These are phyloP conservation scores for Parvularia atlantis DNA, from an alignment of 78 protist species.

Conservation along the genomic window DNA sequence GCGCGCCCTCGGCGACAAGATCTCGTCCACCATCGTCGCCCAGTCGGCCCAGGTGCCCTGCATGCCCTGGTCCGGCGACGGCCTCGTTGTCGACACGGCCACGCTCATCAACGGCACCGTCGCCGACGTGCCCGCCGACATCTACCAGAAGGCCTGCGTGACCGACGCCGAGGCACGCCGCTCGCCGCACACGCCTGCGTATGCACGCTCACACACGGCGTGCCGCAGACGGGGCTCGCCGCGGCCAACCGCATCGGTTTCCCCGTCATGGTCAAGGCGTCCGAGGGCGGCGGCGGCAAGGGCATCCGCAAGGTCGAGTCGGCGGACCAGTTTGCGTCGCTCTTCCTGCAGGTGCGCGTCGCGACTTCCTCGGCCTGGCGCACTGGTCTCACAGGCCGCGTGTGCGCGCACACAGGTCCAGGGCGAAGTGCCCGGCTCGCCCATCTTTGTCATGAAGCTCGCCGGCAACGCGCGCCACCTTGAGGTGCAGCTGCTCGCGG, in stretches of 20 bases:
- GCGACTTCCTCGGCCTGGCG: too few species aligned
- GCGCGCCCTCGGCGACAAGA: slow-evolving; percentile 91
- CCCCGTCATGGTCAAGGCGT: slow-evolving; percentile 88
- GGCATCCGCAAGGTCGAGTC: slow-evolving; percentile 67
- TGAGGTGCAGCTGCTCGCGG: slow-evolving; percentile 61
- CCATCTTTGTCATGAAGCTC: slow-evolving; percentile 74
- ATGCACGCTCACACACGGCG: too few species aligned
- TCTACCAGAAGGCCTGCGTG: slow-evolving; percentile 32
- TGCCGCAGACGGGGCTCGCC: slow-evolving; percentile 20
- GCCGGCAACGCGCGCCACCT: slow-evolving; percentile 48
- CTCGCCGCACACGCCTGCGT: too few species aligned
- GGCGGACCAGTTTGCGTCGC: slow-evolving; percentile 32
- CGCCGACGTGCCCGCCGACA: slow-evolving; percentile 1
- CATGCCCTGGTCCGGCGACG: slow-evolving; percentile 86
- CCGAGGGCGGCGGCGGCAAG: slow-evolving; percentile 85
- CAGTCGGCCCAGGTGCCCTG: slow-evolving; percentile 84
- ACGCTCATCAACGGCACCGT: background rate
- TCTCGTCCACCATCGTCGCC: slow-evolving; percentile 89
- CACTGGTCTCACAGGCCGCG: too few species aligned
- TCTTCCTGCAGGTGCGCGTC: slow-evolving; percentile 33
- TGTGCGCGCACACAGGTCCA: slow-evolving; percentile 7
- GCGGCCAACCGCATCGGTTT: slow-evolving; percentile 48
- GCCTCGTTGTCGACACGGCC: slow-evolving; percentile 29
- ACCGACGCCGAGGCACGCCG: slow-evolving; percentile 25
- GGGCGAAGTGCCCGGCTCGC: slow-evolving; percentile 74